phyloP scores from a whole-genome alignment of 2,329 filamentous ascomycete genomes.

The Nemania serpens region DNA sequence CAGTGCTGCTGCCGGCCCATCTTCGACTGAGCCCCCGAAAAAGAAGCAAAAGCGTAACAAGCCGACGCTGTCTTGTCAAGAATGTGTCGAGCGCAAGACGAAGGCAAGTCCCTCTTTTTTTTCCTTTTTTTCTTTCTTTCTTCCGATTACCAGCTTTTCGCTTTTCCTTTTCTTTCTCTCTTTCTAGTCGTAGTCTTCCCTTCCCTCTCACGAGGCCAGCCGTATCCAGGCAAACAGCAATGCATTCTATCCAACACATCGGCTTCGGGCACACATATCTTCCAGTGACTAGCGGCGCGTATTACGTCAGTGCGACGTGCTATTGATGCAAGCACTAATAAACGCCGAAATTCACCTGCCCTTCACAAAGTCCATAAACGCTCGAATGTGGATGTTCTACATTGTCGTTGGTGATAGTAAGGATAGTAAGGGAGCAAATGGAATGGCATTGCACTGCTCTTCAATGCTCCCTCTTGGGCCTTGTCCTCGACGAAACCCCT shows the following conservation, averaged over 20 bases:
- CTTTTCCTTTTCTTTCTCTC: neutral
- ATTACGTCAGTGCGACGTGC: constrained; percentile 38
- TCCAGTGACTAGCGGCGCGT: constrained; percentile 15
- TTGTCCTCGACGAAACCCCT: neutral
- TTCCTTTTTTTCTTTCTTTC: neutral
- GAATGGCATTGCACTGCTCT: neutral
- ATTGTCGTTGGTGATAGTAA: no score
- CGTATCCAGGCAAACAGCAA: no score
- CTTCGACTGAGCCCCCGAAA: constrained; percentile 48
- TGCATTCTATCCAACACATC: neutral
- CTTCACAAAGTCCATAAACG: constrained; percentile 1
- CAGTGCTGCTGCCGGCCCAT: constrained; percentile 32
- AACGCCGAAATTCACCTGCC: constrained; percentile 8
- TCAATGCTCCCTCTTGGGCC: constrained; percentile 1
- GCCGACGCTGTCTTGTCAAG: constrained; percentile 76
- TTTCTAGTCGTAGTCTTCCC: neutral
- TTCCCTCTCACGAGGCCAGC: no score
- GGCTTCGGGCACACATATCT: constrained; percentile 6
- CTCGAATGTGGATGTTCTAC: neutral
- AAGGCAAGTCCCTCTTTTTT: constrained; percentile 58
- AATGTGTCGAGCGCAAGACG: constrained; percentile 82
- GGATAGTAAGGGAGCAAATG: no score
- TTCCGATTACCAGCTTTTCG: neutral
- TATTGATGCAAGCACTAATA: constrained; percentile 30
- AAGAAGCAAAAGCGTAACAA: constrained; percentile 87